Percentiles rank a stretch among this genome's conserved stretches.
These are phyloP conservation scores for Candida sanyaensis DNA, from an alignment of 1,139 yeast species.

Conservation along the genomic window DNA sequence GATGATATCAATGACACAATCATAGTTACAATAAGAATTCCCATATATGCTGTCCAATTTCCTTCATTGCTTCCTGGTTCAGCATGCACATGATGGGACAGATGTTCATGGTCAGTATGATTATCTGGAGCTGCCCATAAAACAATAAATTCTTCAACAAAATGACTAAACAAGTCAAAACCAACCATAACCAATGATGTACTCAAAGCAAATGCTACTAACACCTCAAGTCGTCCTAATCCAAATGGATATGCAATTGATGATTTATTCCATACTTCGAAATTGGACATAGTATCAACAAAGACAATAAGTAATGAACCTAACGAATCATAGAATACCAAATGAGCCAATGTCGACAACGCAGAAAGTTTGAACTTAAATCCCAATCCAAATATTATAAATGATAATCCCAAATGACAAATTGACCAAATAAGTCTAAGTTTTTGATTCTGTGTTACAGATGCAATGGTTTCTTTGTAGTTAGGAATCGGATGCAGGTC, in stretches of 20 bases:
- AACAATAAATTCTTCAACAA: slow-evolving; percentile 71
- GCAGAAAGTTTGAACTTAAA: slow-evolving; percentile 58
- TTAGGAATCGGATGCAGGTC: slow-evolving; percentile 82
- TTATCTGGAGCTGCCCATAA: slow-evolving; percentile 43
- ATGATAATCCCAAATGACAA: slow-evolving; percentile 57
- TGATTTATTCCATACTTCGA: slow-evolving; percentile 89
- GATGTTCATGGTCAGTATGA: slow-evolving; percentile 28
- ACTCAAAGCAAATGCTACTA: slow-evolving; percentile 85
- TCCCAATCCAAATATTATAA: slow-evolving; percentile 62
- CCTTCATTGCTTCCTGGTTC: slow-evolving; percentile 34
- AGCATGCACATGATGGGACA: slow-evolving; percentile 57
- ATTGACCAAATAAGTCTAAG: slow-evolving; percentile 65
- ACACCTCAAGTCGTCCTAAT: slow-evolving; percentile 80
- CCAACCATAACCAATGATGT: slow-evolving; percentile 90
- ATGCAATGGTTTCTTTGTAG: slow-evolving; percentile 56
- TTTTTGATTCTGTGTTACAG: slow-evolving; percentile 56
- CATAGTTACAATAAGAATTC: slow-evolving; percentile 28
- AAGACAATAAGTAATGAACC: slow-evolving; percentile 71
- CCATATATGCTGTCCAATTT: slow-evolving; percentile 36
- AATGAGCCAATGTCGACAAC: slow-evolving; percentile 80
- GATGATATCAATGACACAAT: slow-evolving; percentile 39
- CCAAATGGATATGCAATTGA: slow-evolving; percentile 91
- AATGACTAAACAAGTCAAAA: slow-evolving; percentile 81
- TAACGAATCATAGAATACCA: slow-evolving; percentile 82
- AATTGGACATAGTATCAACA: slow-evolving; percentile 82